Percentiles rank a stretch among this genome's conserved stretches.
phyloP scores from a whole-genome alignment of 2,329 filamentous ascomycete species.

The Epichloe baconii region DNA sequence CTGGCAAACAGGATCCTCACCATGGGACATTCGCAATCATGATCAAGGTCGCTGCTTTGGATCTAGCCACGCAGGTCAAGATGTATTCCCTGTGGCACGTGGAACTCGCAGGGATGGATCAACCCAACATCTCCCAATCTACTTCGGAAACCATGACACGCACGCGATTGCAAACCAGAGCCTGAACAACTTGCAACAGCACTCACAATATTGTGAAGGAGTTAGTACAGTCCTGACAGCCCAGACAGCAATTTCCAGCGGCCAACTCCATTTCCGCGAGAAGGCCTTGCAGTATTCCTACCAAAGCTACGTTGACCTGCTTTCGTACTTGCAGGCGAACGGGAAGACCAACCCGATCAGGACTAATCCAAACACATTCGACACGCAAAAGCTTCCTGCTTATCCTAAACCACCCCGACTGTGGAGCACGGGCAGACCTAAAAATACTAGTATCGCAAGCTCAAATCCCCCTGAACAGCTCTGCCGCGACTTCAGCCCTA shows the following conservation, averaged over 20 bases:
- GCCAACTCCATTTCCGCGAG: constrained; percentile 41
- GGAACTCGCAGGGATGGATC: not conserved
- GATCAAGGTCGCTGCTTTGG: not conserved
- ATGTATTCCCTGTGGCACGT: not conserved
- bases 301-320: constrained; percentile 56
- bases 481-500: not conserved
- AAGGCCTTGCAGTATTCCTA: constrained; percentile 59
- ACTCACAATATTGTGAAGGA: not conserved
- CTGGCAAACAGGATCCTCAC: constrained; percentile 9
- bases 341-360: constrained; percentile 35
- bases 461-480: not conserved
- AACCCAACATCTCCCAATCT: not conserved
- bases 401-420: constrained; percentile 38
- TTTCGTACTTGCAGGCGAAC: constrained; percentile 49
- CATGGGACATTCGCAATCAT: constrained; percentile 4
- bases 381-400: constrained; percentile 36
- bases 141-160: not conserved
- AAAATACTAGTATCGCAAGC: not conserved
- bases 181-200: not conserved
- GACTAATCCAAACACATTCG: constrained; percentile 22
- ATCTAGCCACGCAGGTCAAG: not conserved
- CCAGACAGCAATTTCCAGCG: not conserved
- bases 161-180: not conserved
- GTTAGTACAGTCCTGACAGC: not conserved
- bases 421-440: constrained; percentile 9